phyloP scores from a whole-genome alignment of 2,329 filamentous ascomycete species.

The Elsinoe perseae region DNA sequence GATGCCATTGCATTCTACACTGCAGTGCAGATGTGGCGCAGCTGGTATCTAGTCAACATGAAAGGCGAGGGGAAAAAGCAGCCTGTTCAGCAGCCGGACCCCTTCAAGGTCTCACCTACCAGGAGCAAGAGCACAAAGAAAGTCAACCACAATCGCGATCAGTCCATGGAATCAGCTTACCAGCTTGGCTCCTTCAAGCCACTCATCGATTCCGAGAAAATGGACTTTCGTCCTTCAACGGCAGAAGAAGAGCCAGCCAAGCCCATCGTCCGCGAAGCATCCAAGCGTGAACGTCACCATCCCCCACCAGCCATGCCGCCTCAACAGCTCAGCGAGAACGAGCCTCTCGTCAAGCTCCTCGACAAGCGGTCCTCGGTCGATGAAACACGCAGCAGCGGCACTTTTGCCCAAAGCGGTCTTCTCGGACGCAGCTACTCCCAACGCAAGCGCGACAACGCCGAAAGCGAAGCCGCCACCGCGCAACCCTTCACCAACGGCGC shows the following conservation, averaged over 20 bases:
- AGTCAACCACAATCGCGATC: constrained; percentile 19
- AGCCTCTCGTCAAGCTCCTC: constrained; percentile 29
- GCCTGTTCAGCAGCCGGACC: constrained; percentile 16
- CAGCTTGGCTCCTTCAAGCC: constrained; percentile 60
- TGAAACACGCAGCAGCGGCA: constrained; percentile 20
- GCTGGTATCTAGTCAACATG: constrained; percentile 79
- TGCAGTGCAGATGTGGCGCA: constrained; percentile 72
- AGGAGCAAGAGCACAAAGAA: constrained; percentile 15
- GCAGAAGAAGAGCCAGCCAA: constrained; percentile 21
- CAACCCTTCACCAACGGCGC: constrained; percentile 50
- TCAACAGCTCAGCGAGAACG: constrained; percentile 27
- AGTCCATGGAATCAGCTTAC: constrained; percentile 47
- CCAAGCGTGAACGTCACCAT: constrained; percentile 30
- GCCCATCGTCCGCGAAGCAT: constrained; percentile 28
- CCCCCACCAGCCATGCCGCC: constrained; percentile 30
- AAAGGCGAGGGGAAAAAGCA: constrained; percentile 49
- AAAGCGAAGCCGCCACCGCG: constrained; percentile 32
- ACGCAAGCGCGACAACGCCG: constrained; percentile 34
- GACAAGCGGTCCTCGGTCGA: constrained; percentile 21
- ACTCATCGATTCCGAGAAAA: constrained; percentile 54
- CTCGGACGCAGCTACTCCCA: constrained; percentile 46
- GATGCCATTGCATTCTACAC: constrained; percentile 63
- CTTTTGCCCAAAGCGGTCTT: constrained; percentile 42
- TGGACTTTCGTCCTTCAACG: constrained; percentile 42
- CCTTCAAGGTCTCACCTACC: constrained; percentile 2